Conservation (phyloP, 2,329 filamentous ascomycete species). For the Daldinia eschscholtzii region DNA sequence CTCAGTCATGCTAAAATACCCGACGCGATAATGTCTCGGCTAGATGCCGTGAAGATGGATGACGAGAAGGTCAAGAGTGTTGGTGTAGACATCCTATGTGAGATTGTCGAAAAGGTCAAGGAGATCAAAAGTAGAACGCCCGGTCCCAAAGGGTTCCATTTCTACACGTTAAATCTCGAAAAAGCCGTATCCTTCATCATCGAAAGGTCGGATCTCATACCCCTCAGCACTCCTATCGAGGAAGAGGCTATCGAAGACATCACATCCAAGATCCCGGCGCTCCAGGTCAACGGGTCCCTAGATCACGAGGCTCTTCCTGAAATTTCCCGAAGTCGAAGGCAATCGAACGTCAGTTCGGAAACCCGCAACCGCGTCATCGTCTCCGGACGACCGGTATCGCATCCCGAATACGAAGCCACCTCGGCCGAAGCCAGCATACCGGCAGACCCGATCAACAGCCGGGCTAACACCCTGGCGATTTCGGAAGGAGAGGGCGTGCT, state of each 20-base stretch:
- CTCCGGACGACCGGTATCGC: constrained; percentile 69
- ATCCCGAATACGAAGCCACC: constrained; percentile 77
- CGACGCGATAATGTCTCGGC: constrained; percentile 73
- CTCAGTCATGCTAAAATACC: constrained; percentile 91
- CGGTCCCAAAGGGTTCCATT: constrained; percentile 86
- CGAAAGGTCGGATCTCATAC: constrained; percentile 87
- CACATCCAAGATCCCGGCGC: constrained; percentile 58
- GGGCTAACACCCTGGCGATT: constrained; percentile 89
- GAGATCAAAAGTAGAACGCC: constrained; percentile 68
- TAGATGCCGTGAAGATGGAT: constrained; percentile 80
- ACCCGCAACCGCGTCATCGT: constrained; percentile 91
- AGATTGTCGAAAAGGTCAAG: constrained; percentile 85
- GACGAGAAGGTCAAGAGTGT: constrained; percentile 85
- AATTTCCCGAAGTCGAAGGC: constrained; percentile 65
- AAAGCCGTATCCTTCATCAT: constrained; percentile 95
- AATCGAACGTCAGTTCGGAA: constrained; percentile 85
- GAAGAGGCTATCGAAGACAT: constrained; percentile 66
- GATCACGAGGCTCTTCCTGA: constrained; percentile 51
- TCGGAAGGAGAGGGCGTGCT: constrained; percentile 92
- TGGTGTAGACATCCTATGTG: constrained; percentile 84
- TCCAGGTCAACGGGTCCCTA: constrained; percentile 64
- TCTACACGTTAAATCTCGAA: constrained; percentile 96
- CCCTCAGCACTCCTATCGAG: constrained; percentile 64
- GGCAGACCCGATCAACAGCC: constrained; percentile 77
- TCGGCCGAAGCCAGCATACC: constrained; percentile 84